A percentile compares a stretch with the other conserved stretches of the same genome.
Evolutionary conservation across 495 filamentous ascomycete species (phyloP).

Genomic region (Chaetomidium leptoderma): DNA sequence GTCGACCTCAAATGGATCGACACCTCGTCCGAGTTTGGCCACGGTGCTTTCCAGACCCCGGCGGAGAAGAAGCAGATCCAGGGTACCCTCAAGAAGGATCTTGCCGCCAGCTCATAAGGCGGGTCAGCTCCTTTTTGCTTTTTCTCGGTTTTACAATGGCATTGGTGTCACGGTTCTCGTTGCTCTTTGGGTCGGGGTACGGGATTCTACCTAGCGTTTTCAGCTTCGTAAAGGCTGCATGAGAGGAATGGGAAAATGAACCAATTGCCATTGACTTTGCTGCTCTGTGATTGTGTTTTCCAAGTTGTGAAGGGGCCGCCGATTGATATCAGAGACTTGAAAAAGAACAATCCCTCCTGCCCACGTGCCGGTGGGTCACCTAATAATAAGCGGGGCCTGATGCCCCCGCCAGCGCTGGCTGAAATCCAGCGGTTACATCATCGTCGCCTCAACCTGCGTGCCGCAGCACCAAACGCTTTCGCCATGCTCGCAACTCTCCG

Average conservation of each 20-base stretch:
- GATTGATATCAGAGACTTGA: neutral
- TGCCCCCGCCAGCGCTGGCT: constrained; percentile 5
- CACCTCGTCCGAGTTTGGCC: constrained; percentile 99
- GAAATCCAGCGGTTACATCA: constrained; percentile 25
- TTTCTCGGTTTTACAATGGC: constrained; percentile 47
- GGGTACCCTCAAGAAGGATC: constrained; percentile 99
- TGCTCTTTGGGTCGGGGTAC: constrained; percentile 42
- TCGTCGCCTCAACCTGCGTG: constrained; percentile 9
- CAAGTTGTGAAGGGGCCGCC: neutral
- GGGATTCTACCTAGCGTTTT: constrained; percentile 39
- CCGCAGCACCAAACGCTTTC: neutral
- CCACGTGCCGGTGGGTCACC: too few relatives aligned
- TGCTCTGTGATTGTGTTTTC: constrained; percentile 4
- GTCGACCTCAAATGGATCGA: constrained; percentile 99
- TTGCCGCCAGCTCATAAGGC: constrained; percentile 64
- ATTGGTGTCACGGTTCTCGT: constrained; percentile 52
- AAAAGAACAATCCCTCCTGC: too few relatives aligned
- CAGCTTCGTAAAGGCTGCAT: constrained; percentile 44
- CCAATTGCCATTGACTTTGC: constrained; percentile 25
- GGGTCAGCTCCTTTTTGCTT: constrained; percentile 42
- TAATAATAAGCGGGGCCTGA: neutral
- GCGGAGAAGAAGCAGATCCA: constrained; percentile 93
- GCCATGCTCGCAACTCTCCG: constrained; percentile 11
- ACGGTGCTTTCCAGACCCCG: constrained; percentile 98
- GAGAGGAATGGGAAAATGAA: constrained; percentile 41